Evolutionary conservation across 441 rosid species (phyloP), one percentile per base, ranked within the genome.

Genomic region (Eutrema salsugineum): DNA sequence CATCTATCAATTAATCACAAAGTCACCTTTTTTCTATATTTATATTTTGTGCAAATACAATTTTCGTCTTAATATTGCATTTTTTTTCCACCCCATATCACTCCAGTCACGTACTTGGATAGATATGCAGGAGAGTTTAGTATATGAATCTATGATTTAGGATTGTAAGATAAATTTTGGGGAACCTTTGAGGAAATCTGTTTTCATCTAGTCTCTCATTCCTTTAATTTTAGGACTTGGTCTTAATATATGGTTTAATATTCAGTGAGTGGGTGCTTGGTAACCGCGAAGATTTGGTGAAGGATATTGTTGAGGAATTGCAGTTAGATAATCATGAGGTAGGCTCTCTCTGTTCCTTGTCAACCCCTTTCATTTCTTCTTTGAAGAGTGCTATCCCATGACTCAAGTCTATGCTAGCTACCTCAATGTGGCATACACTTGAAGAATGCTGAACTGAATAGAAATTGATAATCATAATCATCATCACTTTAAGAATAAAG

Each of bases 261-360:
- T 72, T 80, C 88, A 94, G 99, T 78, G 99, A 91, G 70, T 94
- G 98, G 99, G 97, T 94, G 65, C 91, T 94, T 73, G 99, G 99
- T 59, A 90, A 85, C 75, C 82, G 96, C 48, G 99, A 94, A 79
- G 99, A 94, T 88, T 84, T 94, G 78, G 97, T 81, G 68, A 92
- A 90, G 83, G 97, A 94, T 80, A 85, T 94, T 69, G 50, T 87
- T 66, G 80, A 85, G 35, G 94, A 86, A 78, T 65, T 94, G 82
- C 91, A 86, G 79, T 88, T 85, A 22, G 88, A 85, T 60, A 86
- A 77, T 28, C 87, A 90, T 50, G 99, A 91, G 97, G 99, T 94
- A 90, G 12, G 87, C 68, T 62, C 70, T 44, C 74, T 44, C 32
- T 43, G 28, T 49, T 16, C 50, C 40, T 27, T 47, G 5, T 39